A percentile compares a stretch with the other conserved stretches of the same genome.
Evolutionary conservation across 2,329 filamentous ascomycete species (phyloP).

Genomic region (Fusarium tjaetaba): DNA sequence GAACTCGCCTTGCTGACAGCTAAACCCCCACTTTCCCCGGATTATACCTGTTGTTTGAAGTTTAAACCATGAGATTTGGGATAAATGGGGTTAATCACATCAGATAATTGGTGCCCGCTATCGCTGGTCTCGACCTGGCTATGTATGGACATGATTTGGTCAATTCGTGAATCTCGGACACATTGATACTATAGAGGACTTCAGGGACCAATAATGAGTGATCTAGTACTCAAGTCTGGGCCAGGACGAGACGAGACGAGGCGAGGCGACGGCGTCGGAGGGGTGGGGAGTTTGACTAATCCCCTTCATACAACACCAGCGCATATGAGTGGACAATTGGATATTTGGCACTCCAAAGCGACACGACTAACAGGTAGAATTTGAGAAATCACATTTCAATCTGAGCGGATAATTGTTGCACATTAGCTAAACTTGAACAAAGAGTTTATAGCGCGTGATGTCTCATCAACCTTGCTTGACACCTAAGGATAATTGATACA

Average conservation of each 20-base stretch:
- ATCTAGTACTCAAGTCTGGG: background rate
- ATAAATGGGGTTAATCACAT: background rate
- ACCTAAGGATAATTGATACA: too few relatives aligned
- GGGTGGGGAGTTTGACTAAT: too few relatives aligned
- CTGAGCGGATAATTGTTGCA: too few relatives aligned
- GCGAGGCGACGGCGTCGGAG: too few relatives aligned
- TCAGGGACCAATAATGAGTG: background rate
- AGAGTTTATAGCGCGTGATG: fast-evolving
- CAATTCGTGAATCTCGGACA: background rate
- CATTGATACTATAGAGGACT: background rate
- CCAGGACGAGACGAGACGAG: too few relatives aligned
- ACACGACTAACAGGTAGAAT: too few relatives aligned
- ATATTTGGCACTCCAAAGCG: too few relatives aligned
- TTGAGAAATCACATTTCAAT: background rate
- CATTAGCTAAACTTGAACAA: too few relatives aligned
- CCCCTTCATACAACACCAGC: background rate
- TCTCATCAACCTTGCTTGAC: background rate
- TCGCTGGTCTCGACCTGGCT: background rate
- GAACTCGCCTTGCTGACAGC: background rate
- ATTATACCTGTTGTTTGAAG: background rate
- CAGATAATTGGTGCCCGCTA: conserved; percentile 1
- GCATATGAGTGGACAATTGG: background rate
- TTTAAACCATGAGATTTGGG: background rate
- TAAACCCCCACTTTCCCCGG: conserved; percentile 8
- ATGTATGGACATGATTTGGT: background rate